These are phyloP conservation scores for Ambrosia hybrid DNA, from an alignment of 140 eudicot genomes.

Conservation along the genomic window DNA sequence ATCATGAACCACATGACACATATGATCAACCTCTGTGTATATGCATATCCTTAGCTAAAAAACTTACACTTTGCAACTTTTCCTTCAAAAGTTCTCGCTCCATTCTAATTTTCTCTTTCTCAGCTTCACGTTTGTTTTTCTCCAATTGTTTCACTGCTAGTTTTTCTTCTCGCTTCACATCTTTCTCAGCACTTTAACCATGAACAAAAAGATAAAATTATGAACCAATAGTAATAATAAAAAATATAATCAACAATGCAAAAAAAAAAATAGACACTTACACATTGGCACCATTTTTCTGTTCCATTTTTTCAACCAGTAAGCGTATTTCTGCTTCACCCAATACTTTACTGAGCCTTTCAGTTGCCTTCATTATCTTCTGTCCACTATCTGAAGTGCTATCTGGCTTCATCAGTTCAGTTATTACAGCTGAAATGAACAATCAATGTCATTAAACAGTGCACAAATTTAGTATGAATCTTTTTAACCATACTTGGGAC, in stretches of 20 bases:
- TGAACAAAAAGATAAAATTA: neutral
- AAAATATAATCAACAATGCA: neutral
- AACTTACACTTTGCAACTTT: conserved; percentile 71
- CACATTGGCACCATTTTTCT: conserved; percentile 65
- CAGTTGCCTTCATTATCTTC: conserved; percentile 60
- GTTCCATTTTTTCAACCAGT: conserved; percentile 51
- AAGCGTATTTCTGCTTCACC: conserved; percentile 77
- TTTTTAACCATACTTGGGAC: neutral
- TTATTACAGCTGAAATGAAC: conserved; percentile 54
- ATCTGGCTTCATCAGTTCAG: conserved; percentile 53
- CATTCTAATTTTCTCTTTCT: conserved; percentile 74
- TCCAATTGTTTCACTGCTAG: conserved; percentile 70
- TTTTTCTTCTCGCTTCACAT: conserved; percentile 53
- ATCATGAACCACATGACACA: too few relatives aligned
- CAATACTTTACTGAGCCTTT: conserved; percentile 61
- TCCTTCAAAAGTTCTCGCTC: conserved; percentile 85
- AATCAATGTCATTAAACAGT: conserved; percentile 16
- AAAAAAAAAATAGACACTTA: conserved; percentile 32
- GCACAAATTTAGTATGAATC: neutral
- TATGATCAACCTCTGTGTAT: too few relatives aligned
- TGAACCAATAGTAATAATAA: neutral
- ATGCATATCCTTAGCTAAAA: neutral
- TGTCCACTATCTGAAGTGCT: conserved; percentile 39
- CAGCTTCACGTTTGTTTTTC: conserved; percentile 73
- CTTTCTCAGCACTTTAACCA: conserved; percentile 76